Percentiles rank a stretch among this genome's conserved stretches.
phyloP scores from a whole-genome alignment of 2,329 filamentous ascomycete genomes.

The Talaromyces sp. region DNA sequence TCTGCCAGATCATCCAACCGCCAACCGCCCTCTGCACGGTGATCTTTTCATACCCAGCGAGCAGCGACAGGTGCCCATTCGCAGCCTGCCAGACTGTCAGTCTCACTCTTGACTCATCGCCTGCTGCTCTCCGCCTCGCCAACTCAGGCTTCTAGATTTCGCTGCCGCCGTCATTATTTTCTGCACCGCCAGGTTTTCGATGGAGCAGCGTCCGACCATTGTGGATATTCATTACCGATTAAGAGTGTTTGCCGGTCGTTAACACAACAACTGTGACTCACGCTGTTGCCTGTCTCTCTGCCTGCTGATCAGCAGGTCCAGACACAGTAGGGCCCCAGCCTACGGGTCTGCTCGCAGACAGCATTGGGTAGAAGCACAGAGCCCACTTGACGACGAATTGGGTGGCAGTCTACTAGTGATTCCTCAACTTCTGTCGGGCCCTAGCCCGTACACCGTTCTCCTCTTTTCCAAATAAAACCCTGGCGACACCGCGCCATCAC shows the following conservation, averaged over 20 bases:
- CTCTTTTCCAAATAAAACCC: slow-evolving; percentile 9
- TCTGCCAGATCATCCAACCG: slow-evolving; percentile 14
- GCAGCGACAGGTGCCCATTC: slow-evolving; percentile 8
- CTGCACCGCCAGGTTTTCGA: slow-evolving; percentile 15
- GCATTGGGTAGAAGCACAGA: slow-evolving; percentile 9
- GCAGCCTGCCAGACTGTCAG: slow-evolving; percentile 10
- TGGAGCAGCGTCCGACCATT: slow-evolving; percentile 19
- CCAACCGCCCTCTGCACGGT: slow-evolving; percentile 6
- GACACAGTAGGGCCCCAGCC: slow-evolving; percentile 9
- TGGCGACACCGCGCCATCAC: slow-evolving; percentile 8
- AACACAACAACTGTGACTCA: slow-evolving; percentile 10
- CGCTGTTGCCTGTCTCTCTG: slow-evolving; percentile 1
- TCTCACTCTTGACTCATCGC: slow-evolving; percentile 8
- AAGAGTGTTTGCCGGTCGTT: slow-evolving; percentile 19
- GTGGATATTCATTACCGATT: slow-evolving; percentile 21
- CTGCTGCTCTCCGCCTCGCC: slow-evolving; percentile 7
- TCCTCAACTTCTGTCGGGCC: neutral
- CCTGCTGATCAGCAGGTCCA: slow-evolving; percentile 12
- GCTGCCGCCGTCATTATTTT: slow-evolving; percentile 1
- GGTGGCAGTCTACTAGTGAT: slow-evolving; percentile 1
- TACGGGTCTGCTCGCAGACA: slow-evolving; percentile 3
- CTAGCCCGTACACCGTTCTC: slow-evolving; percentile 1
- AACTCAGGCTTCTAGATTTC: slow-evolving; percentile 1
- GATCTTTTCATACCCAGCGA: slow-evolving; percentile 3
- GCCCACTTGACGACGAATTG: slow-evolving; percentile 5